A percentile compares a stretch with the other conserved stretches of the same genome.
Conservation (phyloP, 2,329 filamentous ascomycete genomes). For the Pyricularia sp. region DNA sequence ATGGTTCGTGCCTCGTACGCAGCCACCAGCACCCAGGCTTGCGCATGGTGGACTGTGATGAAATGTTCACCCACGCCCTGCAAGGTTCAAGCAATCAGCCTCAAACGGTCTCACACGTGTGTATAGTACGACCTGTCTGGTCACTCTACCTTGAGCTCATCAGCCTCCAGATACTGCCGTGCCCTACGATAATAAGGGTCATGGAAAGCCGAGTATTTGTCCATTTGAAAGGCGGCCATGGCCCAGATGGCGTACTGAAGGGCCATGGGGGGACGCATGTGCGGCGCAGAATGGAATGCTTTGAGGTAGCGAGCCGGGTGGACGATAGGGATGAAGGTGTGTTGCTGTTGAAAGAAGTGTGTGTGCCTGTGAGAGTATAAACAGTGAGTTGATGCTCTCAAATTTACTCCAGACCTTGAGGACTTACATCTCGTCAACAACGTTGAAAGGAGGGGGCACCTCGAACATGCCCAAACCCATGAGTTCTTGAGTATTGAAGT, state of each 20-base stretch:
- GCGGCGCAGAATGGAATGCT: slow-evolving; percentile 60
- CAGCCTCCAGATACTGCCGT: slow-evolving; percentile 71
- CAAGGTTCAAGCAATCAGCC: background rate
- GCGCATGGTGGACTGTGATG: slow-evolving; percentile 69
- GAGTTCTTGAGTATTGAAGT: slow-evolving; percentile 40
- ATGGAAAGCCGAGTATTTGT: slow-evolving; percentile 64
- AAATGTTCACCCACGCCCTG: slow-evolving; percentile 69
- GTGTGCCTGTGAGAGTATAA: slow-evolving; percentile 41
- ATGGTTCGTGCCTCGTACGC: slow-evolving; percentile 78
- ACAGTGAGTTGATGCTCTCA: slow-evolving; percentile 1
- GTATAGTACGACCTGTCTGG: background rate
- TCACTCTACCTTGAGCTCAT: slow-evolving; percentile 63
- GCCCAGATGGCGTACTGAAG: slow-evolving; percentile 84
- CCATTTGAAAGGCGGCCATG: slow-evolving; percentile 60
- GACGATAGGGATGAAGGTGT: slow-evolving; percentile 66
- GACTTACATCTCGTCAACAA: slow-evolving; percentile 73
- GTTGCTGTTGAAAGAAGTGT: slow-evolving; percentile 67
- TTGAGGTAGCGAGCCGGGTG: slow-evolving; percentile 68
- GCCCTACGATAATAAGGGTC: slow-evolving; percentile 75
- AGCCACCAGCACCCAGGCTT: slow-evolving; percentile 67
- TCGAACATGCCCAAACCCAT: slow-evolving; percentile 77
- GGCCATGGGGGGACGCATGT: slow-evolving; percentile 71
- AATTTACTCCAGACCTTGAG: background rate
- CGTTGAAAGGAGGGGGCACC: slow-evolving; percentile 64
- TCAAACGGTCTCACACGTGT: background rate